These are phyloP conservation scores for Alternaria sp. DNA, from an alignment of 2,329 filamentous ascomycete genomes.

Conservation along the genomic window DNA sequence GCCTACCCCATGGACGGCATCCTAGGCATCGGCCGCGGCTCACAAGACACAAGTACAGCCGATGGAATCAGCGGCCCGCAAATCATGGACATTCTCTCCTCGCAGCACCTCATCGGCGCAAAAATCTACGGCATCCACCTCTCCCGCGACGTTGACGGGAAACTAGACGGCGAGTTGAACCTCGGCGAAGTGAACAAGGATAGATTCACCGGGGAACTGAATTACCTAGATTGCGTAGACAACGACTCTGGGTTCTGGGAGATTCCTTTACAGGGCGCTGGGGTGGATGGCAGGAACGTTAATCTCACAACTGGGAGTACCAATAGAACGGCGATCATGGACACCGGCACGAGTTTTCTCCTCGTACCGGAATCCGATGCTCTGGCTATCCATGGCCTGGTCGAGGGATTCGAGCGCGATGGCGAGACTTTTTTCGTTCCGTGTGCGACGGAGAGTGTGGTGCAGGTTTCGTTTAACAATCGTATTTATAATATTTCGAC, in stretches of 20 bases:
- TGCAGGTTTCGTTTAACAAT: slow-evolving; percentile 74
- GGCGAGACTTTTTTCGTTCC: slow-evolving; percentile 74
- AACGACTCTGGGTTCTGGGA: slow-evolving; percentile 72
- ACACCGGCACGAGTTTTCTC: slow-evolving; percentile 83
- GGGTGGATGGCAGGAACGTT: slow-evolving; percentile 65
- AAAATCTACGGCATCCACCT: slow-evolving; percentile 78
- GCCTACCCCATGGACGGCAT: slow-evolving; percentile 89
- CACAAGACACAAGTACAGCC: slow-evolving; percentile 38
- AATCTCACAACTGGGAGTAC: slow-evolving; percentile 48
- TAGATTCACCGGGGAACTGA: slow-evolving; percentile 73
- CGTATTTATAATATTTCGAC: slow-evolving; percentile 71
- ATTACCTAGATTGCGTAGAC: slow-evolving; percentile 67
- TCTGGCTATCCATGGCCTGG: slow-evolving; percentile 69
- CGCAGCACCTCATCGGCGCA: slow-evolving; percentile 64
- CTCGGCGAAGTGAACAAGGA: slow-evolving; percentile 74
- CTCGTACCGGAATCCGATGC: slow-evolving; percentile 75
- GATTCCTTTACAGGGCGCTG: slow-evolving; percentile 71
- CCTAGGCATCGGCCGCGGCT: slow-evolving; percentile 74
- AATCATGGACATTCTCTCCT: slow-evolving; percentile 70
- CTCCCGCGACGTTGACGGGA: slow-evolving; percentile 69
- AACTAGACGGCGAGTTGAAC: slow-evolving; percentile 76
- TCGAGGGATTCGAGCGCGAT: slow-evolving; percentile 67
- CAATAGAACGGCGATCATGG: slow-evolving; percentile 72
- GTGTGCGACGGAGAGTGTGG: slow-evolving; percentile 68
- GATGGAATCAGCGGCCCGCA: slow-evolving; percentile 64